A percentile compares a stretch with the other conserved stretches of the same genome.
Evolutionary conservation across 2,329 filamentous ascomycete species (phyloP).

Genomic region (Metarhizium brunneum): DNA sequence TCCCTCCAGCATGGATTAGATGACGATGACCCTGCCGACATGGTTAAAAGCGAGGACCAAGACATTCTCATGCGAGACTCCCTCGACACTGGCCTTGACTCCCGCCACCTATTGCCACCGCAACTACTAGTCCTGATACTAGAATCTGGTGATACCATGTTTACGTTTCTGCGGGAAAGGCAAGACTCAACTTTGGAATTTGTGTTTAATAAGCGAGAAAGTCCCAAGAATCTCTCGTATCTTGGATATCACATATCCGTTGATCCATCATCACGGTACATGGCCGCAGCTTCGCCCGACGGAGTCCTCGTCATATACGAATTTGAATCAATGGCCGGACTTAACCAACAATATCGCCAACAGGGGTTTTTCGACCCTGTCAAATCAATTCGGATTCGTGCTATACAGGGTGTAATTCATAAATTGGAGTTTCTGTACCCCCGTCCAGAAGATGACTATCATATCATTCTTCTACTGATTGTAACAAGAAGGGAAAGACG

Average conservation of each 20-base stretch:
- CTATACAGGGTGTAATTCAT: conserved; percentile 64
- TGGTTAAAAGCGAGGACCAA: conserved; percentile 30
- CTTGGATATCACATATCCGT: conserved; percentile 61
- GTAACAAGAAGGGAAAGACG: conserved; percentile 32
- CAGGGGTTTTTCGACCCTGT: conserved; percentile 49
- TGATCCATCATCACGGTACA: conserved; percentile 62
- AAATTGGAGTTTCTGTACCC: conserved; percentile 83
- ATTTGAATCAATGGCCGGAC: conserved; percentile 46
- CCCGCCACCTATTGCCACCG: conserved; percentile 46
- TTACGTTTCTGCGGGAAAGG: conserved; percentile 55
- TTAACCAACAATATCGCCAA: conserved; percentile 38
- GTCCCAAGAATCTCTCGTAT: conserved; percentile 49
- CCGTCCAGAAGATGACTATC: conserved; percentile 52
- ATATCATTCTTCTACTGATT: conserved; percentile 68
- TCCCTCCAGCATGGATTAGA: conserved; percentile 29
- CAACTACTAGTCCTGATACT: conserved; percentile 73
- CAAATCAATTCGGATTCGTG: conserved; percentile 30
- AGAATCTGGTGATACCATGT: conserved; percentile 63
- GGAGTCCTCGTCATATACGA: conserved; percentile 64
- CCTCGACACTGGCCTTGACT: conserved; percentile 3
- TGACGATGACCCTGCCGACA: conserved; percentile 16
- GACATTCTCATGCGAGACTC: conserved; percentile 28
- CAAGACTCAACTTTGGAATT: conserved; percentile 46
- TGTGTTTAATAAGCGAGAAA: conserved; percentile 46
- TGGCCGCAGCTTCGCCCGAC: conserved; percentile 63